phyloP scores from a whole-genome alignment of 2,329 filamentous ascomycete species.

The Aspergillus quadricinctus region DNA sequence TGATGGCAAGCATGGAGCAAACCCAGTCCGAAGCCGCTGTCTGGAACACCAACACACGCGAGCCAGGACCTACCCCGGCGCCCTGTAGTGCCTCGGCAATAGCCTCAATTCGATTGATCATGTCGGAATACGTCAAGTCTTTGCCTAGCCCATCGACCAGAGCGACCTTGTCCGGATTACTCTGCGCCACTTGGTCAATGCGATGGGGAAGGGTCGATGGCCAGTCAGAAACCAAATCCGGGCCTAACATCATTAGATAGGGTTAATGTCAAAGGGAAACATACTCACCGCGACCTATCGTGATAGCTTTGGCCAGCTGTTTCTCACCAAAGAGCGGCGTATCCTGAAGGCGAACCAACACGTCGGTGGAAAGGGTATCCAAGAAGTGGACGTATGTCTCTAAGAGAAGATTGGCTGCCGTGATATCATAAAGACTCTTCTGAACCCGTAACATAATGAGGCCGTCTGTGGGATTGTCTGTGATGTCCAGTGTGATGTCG shows the following conservation, averaged over 20 bases:
- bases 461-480: too few relatives aligned
- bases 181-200: slow-evolving; percentile 30
- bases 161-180: slow-evolving; percentile 18
- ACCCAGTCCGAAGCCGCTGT: neutral
- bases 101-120: slow-evolving; percentile 28
- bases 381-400: too few relatives aligned
- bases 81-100: slow-evolving; percentile 30
- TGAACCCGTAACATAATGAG: too few relatives aligned
- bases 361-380: too few relatives aligned
- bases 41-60: neutral
- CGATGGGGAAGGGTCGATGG: slow-evolving; percentile 32
- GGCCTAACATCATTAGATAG: neutral
- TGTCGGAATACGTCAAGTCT: slow-evolving; percentile 31
- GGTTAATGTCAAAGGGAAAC: too few relatives aligned
- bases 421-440: too few relatives aligned
- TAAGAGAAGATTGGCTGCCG: too few relatives aligned
- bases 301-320: too few relatives aligned
- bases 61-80: neutral
- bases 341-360: too few relatives aligned
- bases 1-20: slow-evolving; percentile 2
- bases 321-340: too few relatives aligned
- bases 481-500: too few relatives aligned
- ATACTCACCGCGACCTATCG: too few relatives aligned
- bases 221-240: slow-evolving; percentile 17
- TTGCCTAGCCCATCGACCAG: slow-evolving; percentile 23